phyloP scores from a whole-genome alignment of 768 basidiomycete genomes.

The Russula brevipes region DNA sequence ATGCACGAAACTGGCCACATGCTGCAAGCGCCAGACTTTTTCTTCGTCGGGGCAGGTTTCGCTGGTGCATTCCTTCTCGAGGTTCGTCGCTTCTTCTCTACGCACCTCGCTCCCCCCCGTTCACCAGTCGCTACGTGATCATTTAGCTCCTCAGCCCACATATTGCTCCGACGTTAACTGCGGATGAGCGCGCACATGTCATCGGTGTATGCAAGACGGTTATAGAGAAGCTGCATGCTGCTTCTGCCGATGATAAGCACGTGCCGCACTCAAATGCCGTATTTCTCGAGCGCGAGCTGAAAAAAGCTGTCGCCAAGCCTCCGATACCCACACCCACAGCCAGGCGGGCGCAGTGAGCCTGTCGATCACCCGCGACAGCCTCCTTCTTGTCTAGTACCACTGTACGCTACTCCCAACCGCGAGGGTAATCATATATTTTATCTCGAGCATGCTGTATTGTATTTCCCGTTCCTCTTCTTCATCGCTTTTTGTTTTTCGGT shows the following conservation, averaged over 20 bases:
- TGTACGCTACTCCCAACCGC: background rate
- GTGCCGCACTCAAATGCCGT: conserved; percentile 15
- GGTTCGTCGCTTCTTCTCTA: conserved; percentile 1
- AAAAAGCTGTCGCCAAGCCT: conserved; percentile 8
- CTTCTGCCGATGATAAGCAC: conserved; percentile 19
- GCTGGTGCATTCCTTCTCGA: conserved; percentile 24
- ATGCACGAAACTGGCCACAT: conserved; percentile 17
- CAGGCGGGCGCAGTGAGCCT: conserved; percentile 25
- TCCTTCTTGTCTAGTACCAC: conserved; percentile 2
- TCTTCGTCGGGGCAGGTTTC: conserved; percentile 25
- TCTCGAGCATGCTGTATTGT: background rate
- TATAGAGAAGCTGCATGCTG: background rate
- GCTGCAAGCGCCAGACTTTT: conserved; percentile 24
- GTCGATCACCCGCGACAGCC: background rate
- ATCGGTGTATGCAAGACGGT: background rate
- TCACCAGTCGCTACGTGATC: background rate
- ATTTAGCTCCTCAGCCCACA: conserved; percentile 22
- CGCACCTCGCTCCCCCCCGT: conserved; percentile 9
- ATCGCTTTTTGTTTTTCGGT: background rate
- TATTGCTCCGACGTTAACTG: conserved; percentile 8
- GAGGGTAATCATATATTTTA: conserved; percentile 5
- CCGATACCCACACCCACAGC: conserved; percentile 36
- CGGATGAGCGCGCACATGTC: conserved; percentile 9
- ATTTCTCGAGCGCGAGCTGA: conserved; percentile 18
- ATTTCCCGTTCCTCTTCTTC: background rate